phyloP scores from a whole-genome alignment of 768 basidiomycete species.

The Hypsizygus marmoreus region DNA sequence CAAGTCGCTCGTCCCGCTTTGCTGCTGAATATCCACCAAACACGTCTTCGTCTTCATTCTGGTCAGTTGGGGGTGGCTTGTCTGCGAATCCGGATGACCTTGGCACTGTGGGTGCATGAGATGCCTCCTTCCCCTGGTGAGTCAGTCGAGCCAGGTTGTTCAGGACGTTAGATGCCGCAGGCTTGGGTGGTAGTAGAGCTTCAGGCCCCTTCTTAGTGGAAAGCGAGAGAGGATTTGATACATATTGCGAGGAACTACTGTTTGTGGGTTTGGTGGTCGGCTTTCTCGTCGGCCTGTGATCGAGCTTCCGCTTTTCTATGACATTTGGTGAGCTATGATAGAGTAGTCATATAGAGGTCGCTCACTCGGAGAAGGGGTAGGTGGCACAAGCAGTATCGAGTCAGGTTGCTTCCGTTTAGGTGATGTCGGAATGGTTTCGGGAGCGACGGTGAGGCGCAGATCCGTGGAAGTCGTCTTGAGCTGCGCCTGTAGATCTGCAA shows the following conservation, averaged over 20 bases:
- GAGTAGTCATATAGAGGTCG: slow-evolving; percentile 16
- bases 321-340: slow-evolving; percentile 2
- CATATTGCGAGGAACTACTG: slow-evolving; percentile 6
- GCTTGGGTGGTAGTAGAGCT: slow-evolving; percentile 28
- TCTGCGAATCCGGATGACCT: slow-evolving; percentile 40
- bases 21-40: slow-evolving; percentile 10
- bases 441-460: slow-evolving; percentile 8
- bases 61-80: slow-evolving; percentile 24
- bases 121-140: slow-evolving; percentile 16
- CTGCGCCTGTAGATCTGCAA: slow-evolving; percentile 57
- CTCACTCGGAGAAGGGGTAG: slow-evolving; percentile 71
- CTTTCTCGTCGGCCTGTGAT: slow-evolving; percentile 19
- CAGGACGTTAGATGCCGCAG: slow-evolving; percentile 55
- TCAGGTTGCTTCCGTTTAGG: slow-evolving; percentile 51
- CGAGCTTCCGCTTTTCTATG: slow-evolving; percentile 45
- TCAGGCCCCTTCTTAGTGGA: background rate
- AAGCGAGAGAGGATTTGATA: background rate
- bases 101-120: slow-evolving; percentile 12
- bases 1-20: slow-evolving; percentile 62
- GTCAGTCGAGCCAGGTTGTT: slow-evolving; percentile 47
- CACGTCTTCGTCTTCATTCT: background rate
- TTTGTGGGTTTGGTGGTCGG: slow-evolving; percentile 3
- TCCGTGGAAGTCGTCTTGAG: slow-evolving; percentile 40
- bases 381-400: slow-evolving; percentile 46
- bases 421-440: slow-evolving; percentile 28